Percentiles rank a stretch among this genome's conserved stretches.
phyloP scores from a whole-genome alignment of 2,329 filamentous ascomycete species.

The Hawksworthiomyces lignivorus region DNA sequence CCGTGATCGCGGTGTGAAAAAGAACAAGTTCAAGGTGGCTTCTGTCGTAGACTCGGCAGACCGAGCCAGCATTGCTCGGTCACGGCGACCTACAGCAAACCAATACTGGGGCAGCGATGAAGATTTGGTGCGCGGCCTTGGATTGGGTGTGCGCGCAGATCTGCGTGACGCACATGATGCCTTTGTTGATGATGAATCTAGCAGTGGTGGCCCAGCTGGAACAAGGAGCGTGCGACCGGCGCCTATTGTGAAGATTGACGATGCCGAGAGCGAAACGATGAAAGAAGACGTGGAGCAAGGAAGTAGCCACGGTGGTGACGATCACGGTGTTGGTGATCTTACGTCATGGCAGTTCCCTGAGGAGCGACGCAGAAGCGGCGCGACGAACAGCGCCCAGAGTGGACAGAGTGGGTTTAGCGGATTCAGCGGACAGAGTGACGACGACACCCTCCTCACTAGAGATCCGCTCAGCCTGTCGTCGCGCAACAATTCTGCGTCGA shows the following conservation, averaged over 20 bases:
- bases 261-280: constrained; percentile 29
- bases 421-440: constrained; percentile 30
- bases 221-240: neutral
- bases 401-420: constrained; percentile 21
- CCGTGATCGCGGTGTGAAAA: constrained; percentile 83
- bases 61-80: constrained; percentile 27
- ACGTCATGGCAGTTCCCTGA: constrained; percentile 41
- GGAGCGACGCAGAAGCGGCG: constrained; percentile 24
- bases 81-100: constrained; percentile 43
- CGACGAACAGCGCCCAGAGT: constrained; percentile 23
- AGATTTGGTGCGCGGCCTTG: constrained; percentile 74
- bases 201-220: neutral
- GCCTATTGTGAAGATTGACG: constrained; percentile 24
- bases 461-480: constrained; percentile 27
- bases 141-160: constrained; percentile 55
- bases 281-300: neutral
- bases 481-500: constrained; percentile 32
- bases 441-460: constrained; percentile 36
- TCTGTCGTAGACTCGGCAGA: constrained; percentile 59
- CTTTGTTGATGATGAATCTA: constrained; percentile 14
- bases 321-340: constrained; percentile 29
- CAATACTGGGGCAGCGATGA: constrained; percentile 84
- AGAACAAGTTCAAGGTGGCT: constrained; percentile 67
- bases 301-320: constrained; percentile 25
- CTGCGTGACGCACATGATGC: constrained; percentile 32